Evolutionary conservation across 257 asterid genomes (phyloP), one percentile per base, ranked within the genome.

Genomic region (Nemophila menziesii): DNA sequence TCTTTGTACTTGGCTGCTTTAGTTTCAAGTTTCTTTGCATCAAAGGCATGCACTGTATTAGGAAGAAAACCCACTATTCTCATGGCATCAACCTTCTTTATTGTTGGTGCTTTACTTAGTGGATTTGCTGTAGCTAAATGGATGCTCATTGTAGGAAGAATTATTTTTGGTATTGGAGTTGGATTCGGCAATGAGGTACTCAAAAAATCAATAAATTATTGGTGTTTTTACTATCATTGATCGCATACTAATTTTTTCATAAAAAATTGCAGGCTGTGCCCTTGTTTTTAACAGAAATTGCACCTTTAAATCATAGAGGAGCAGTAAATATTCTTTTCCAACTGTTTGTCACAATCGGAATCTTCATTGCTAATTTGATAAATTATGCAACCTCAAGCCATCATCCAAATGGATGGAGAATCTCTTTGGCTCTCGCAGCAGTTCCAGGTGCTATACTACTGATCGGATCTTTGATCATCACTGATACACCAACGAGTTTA

Each of bases 401-500:
- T 0, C 58, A 47, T 13, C 40, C 62, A 1, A 12, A 68, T 39
- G 78, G 79, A 0, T 69, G 78, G 78, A 43, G 81, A n/a, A 5
- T 47, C 33, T 73, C 79, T 8, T 37, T 61, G 14, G 62, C 61
- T 3, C 16, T 23, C 3, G 62, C 67, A 0, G 49, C 14, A 0
- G 38, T 54, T 23, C 67, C 67, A 0, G 67, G 57, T 4, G 2
- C 55, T 12, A 1, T 54, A 3, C 27, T 61, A 27, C n/a, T 26
- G 11, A 13, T 49, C 17, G 33, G 56, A 14, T 37, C 62, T 4
- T 0, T 43, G 1, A 12, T 54, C 27, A 44, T 61, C 3, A n/a
- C 23, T 2, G 62, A 61, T n/a, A 61, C 54, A 2, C 67, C 67
- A 4, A 29, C 51, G 3, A 54, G 62, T 27, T 47, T 48, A 1